Percentiles rank a stretch among this genome's conserved stretches.
Conservation (phyloP, 495 filamentous ascomycete genomes). For the Penicillium angulare region DNA sequence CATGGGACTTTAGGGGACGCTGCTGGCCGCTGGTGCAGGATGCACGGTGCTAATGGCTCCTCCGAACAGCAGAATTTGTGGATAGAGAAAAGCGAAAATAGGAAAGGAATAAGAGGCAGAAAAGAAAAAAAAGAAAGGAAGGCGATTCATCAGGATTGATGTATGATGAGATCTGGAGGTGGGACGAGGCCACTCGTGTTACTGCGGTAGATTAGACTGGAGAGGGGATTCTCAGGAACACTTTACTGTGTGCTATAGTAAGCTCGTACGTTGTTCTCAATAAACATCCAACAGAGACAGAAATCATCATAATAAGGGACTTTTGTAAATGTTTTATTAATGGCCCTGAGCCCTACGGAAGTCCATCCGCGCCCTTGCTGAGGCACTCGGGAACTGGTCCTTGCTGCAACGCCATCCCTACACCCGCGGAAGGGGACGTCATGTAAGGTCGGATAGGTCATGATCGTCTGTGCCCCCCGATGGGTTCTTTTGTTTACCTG, state of each 20-base stretch:
- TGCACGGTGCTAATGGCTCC: background rate
- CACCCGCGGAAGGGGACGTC: conserved; percentile 30
- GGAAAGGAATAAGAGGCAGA: background rate
- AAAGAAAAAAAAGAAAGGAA: background rate
- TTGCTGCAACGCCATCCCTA: conserved; percentile 45
- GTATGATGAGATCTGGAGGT: too few relatives aligned
- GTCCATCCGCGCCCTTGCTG: conserved; percentile 37
- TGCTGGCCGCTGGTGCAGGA: background rate
- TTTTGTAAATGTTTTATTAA: too few relatives aligned
- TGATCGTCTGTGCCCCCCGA: conserved; percentile 35
- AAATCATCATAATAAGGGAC: too few relatives aligned
- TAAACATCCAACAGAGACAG: too few relatives aligned
- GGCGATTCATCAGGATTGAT: background rate
- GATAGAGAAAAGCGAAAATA: too few relatives aligned
- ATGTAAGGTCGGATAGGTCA: conserved; percentile 50
- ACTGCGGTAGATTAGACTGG: too few relatives aligned
- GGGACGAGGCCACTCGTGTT: too few relatives aligned
- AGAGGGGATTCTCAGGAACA: too few relatives aligned
- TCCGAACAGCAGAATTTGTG: too few relatives aligned
- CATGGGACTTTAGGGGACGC: conserved; percentile 11
- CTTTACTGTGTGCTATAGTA: too few relatives aligned
- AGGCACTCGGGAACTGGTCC: conserved; percentile 31
- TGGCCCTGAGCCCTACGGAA: conserved; percentile 13
- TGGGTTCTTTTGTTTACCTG: conserved; percentile 45
- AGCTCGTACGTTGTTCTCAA: too few relatives aligned